Conservation (phyloP, 2,329 filamentous ascomycete genomes). For the Huntiella moniliformis region DNA sequence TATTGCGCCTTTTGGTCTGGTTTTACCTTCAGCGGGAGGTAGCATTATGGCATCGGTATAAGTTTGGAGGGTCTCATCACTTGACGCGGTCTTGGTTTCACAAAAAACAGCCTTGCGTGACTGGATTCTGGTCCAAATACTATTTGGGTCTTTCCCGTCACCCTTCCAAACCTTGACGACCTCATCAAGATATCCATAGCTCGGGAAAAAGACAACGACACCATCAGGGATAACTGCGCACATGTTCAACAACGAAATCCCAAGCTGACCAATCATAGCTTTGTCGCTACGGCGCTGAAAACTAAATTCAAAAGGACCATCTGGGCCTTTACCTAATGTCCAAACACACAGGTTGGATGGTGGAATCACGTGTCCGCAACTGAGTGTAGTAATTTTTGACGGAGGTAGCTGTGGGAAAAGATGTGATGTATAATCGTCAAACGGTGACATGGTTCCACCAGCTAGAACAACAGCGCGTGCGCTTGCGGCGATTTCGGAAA, state of each 20-base stretch:
- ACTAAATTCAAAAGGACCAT: constrained; percentile 57
- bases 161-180: constrained; percentile 46
- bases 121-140: constrained; percentile 40
- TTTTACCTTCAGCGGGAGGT: constrained; percentile 20
- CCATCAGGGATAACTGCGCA: constrained; percentile 66
- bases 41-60: constrained; percentile 51
- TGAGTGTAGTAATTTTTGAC: constrained; percentile 55
- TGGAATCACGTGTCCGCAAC: constrained; percentile 89
- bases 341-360: constrained; percentile 61
- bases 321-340: constrained; percentile 32
- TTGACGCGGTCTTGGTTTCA: constrained; percentile 34
- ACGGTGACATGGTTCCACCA: constrained; percentile 94
- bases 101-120: constrained; percentile 44
- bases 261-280: constrained; percentile 55
- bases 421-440: constrained; percentile 73
- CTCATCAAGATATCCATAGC: constrained; percentile 72
- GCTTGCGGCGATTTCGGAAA: constrained; percentile 68
- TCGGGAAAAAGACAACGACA: constrained; percentile 87
- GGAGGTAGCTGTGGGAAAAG: constrained; percentile 58
- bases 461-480: constrained; percentile 78
- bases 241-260: constrained; percentile 50
- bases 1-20: constrained; percentile 40
- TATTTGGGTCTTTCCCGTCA: constrained; percentile 17
- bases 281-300: constrained; percentile 57
- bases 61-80: constrained; percentile 51